Evolutionary conservation across 495 filamentous ascomycete species (phyloP), one percentile per base, ranked within the genome.

Genomic region (Annulohypoxylon stygium): DNA sequence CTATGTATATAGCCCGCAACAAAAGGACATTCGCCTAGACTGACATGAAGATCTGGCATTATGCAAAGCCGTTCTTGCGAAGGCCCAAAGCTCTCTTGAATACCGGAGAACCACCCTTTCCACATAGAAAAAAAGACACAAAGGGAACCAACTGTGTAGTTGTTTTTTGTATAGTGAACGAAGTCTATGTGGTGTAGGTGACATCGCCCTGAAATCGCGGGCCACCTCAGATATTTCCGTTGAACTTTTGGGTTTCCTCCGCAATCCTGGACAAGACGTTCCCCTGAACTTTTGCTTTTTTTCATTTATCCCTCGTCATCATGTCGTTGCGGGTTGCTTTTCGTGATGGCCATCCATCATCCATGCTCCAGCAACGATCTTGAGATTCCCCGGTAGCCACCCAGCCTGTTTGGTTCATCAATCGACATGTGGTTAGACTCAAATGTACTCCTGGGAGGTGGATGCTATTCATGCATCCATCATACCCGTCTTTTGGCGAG

Each of bases 1-100:
- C 72, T 74, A 74, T 71, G 70, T 75, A 75, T 71, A 75, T 75
- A 75, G 72, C 72, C 67, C 51, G 26, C 45, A 61, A 75, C 72
- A 75, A 70, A 75, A 65, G 64, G 68, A 75, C 54, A 36, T 54
- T 34, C 41, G 61, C 66, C 67, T 64, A 67, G 63, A 64, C 37
- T 50, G 63, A 54, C 51, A 57, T 65, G 50, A 64, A 41, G 61
- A 62, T 64, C 45, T 63, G 67, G 63, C 65, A 58, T 62, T 57
- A 67, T 66, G 55, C 64, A 64, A 75, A 75, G 50, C 70, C 67
- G 64, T 75, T 34, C 63, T 18, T 67, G 71, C 62, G 70, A 64
- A 65, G 57, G 57, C 16, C 67, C 67, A 63, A 67, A 60, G 26
- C 62, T 54, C 63, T 51, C 62, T 18, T 45, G 41, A 67, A 63